Evolutionary conservation across 2,329 filamentous ascomycete species (phyloP).

Genomic region (Diaporthe caulivora): DNA sequence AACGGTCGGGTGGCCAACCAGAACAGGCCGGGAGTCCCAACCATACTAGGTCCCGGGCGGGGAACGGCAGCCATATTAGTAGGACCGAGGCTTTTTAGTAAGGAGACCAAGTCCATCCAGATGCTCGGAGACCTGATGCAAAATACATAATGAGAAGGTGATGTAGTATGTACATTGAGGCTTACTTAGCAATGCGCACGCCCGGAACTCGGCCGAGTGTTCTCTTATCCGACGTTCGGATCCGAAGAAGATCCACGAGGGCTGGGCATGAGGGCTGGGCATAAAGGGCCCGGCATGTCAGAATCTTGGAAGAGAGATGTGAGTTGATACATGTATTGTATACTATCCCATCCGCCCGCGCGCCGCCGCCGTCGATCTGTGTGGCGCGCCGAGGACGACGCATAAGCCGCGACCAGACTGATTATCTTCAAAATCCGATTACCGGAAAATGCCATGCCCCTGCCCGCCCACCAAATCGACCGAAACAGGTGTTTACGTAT

Average conservation of each 20-base stretch:
- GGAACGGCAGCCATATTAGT: conserved; percentile 21
- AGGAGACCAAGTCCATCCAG: neutral
- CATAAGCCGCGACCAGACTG: neutral
- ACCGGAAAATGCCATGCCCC: conserved; percentile 7
- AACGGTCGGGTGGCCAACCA: conserved; percentile 31
- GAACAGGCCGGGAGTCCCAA: conserved; percentile 11
- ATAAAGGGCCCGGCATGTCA: neutral
- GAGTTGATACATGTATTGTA: conserved; percentile 23
- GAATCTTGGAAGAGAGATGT: neutral
- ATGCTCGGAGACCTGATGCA: neutral
- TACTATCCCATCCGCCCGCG: neutral
- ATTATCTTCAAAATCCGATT: conserved; percentile 20
- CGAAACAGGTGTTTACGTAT: neutral
- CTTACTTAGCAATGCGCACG: neutral
- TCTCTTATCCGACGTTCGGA: neutral
- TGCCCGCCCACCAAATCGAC: conserved; percentile 5
- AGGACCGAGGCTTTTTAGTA: neutral
- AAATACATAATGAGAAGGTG: neutral
- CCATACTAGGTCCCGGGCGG: neutral
- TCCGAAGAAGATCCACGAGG: neutral
- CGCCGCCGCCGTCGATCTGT: neutral
- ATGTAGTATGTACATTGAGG: no score
- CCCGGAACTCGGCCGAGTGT: conserved; percentile 6
- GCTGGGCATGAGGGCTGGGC: no score
- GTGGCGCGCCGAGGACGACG: neutral